These are phyloP conservation scores for Aspergillus amoenus DNA, from an alignment of 2,329 filamentous ascomycete species.

Conservation along the genomic window DNA sequence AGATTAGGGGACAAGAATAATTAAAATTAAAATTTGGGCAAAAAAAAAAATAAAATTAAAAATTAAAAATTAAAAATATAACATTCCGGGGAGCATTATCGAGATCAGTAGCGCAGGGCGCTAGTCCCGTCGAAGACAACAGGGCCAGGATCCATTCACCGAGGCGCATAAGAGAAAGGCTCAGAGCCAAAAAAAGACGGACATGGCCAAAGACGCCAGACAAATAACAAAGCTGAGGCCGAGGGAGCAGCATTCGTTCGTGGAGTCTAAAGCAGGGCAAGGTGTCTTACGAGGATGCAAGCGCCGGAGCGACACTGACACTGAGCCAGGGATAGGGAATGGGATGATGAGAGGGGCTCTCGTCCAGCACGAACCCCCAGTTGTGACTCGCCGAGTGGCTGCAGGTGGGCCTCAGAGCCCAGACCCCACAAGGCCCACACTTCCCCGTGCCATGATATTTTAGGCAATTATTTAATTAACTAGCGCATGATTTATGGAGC, in stretches of 20 bases:
- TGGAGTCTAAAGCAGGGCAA: too few relatives aligned
- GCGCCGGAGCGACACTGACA: slow-evolving; percentile 20
- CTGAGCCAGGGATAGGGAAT: slow-evolving; percentile 19
- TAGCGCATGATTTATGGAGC: slow-evolving; percentile 17
- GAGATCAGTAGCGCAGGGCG: slow-evolving; percentile 4
- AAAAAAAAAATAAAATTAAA: slow-evolving; percentile 1
- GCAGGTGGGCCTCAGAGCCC: slow-evolving; percentile 26
- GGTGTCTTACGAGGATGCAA: slow-evolving; percentile 5
- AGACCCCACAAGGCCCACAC: slow-evolving; percentile 18
- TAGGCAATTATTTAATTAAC: slow-evolving; percentile 17
- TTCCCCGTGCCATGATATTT: slow-evolving; percentile 25
- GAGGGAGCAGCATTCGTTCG: too few relatives aligned
- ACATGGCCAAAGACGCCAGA: too few relatives aligned
- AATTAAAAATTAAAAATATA: slow-evolving; percentile 9
- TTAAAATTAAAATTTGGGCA: background rate
- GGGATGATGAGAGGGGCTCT: slow-evolving; percentile 3
- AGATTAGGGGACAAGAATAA: background rate
- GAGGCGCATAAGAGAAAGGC: too few relatives aligned
- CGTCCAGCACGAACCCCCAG: slow-evolving; percentile 29
- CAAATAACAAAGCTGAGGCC: too few relatives aligned
- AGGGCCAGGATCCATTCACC: background rate
- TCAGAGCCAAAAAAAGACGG: too few relatives aligned
- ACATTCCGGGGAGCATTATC: slow-evolving; percentile 7
- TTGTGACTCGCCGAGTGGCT: slow-evolving; percentile 28
- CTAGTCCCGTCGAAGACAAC: slow-evolving; percentile 8